Evolutionary conservation across 2,329 filamentous ascomycete genomes (phyloP).

Genomic region (Diaporthe aspalathi): DNA sequence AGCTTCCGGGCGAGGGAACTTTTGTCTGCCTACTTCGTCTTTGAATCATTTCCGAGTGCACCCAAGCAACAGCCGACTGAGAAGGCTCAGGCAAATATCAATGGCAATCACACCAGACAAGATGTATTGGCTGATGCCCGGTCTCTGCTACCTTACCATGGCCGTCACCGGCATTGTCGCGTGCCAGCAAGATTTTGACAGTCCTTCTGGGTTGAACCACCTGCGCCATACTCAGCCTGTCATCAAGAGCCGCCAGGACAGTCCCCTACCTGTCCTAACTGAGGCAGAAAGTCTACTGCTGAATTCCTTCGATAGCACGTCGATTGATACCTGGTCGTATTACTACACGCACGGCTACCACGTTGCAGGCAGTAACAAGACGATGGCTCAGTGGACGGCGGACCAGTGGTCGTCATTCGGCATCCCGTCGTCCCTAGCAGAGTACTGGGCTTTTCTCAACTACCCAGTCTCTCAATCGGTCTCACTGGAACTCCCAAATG

Average conservation of each 20-base stretch:
- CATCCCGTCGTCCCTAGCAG: conserved; percentile 49
- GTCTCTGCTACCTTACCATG: not conserved
- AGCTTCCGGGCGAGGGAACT: no score
- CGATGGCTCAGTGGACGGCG: conserved; percentile 53
- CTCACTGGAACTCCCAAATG: not conserved
- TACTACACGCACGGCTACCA: conserved; percentile 55
- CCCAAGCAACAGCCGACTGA: not conserved
- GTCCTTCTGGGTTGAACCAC: conserved; percentile 2
- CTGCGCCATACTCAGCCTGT: conserved; percentile 9
- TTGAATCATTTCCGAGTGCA: not conserved
- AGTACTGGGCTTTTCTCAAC: conserved; percentile 70
- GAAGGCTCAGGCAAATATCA: not conserved
- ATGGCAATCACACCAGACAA: not conserved
- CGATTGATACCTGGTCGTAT: conserved; percentile 52
- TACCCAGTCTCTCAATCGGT: conserved; percentile 67
- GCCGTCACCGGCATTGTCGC: conserved; percentile 1
- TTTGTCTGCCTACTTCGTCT: not conserved
- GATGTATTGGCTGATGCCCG: not conserved
- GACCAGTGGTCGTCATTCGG: conserved; percentile 53
- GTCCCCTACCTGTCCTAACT: conserved; percentile 45
- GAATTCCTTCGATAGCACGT: conserved; percentile 53
- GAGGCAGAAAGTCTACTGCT: conserved; percentile 49
- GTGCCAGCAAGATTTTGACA: conserved; percentile 6
- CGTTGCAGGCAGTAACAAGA: conserved; percentile 51
- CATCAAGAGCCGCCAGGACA: not conserved